Percentiles rank a stretch among this genome's conserved stretches.
Evolutionary conservation across 108 stramenopile species (phyloP).

Genomic region (Discostella stelligeroides): DNA sequence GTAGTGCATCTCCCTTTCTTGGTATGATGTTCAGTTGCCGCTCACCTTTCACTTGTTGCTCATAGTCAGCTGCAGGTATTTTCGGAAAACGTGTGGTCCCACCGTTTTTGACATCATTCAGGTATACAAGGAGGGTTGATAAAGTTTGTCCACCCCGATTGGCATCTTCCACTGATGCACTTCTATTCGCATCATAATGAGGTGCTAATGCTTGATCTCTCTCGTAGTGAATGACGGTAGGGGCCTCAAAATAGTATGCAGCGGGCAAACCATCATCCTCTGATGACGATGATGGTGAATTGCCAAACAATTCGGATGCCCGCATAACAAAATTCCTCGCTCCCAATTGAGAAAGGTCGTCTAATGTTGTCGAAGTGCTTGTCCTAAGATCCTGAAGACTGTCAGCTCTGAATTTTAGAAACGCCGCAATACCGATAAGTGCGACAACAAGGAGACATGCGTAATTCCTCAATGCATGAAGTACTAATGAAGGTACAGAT

Average conservation of each 20-base stretch:
- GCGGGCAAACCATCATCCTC: constrained; percentile 19
- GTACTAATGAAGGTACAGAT: constrained; percentile 42
- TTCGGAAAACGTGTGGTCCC: constrained; percentile 77
- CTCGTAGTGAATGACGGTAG: constrained; percentile 79
- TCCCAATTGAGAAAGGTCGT: constrained; percentile 55
- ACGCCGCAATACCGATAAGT: constrained; percentile 46
- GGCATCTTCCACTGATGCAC: constrained; percentile 72
- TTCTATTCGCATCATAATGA: constrained; percentile 82
- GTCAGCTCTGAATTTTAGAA: constrained; percentile 57
- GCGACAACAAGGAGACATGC: constrained; percentile 52
- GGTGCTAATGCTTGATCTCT: constrained; percentile 68
- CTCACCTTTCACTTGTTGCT: constrained; percentile 37
- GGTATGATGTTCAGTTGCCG: constrained; percentile 62
- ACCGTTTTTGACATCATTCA: constrained; percentile 79
- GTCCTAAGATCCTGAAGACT: constrained; percentile 64
- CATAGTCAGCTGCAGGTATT: constrained; percentile 34
- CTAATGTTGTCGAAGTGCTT: constrained; percentile 72
- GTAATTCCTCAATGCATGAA: constrained; percentile 70
- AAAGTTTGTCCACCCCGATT: constrained; percentile 84
- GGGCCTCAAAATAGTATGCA: constrained; percentile 72
- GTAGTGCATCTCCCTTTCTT: constrained; percentile 67
- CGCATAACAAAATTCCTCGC: constrained; percentile 58
- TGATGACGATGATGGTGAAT: constrained; percentile 3
- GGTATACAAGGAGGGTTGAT: constrained; percentile 75
- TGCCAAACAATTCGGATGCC: constrained; percentile 55